Conservation (phyloP, 257 asterid genomes). For the Echium plantagineum region DNA sequence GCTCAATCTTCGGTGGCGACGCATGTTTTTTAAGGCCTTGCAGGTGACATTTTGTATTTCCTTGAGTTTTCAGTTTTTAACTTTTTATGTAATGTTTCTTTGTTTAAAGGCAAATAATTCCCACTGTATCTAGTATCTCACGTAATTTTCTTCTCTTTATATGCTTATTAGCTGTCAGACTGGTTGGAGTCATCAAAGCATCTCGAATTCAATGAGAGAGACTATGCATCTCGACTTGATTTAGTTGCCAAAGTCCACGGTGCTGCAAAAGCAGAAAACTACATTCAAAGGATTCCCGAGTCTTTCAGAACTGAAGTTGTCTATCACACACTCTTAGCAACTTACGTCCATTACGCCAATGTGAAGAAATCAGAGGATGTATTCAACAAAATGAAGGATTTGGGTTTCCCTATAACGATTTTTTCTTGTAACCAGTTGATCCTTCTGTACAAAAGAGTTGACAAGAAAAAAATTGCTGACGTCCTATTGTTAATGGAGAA, state of each 20-base stretch:
- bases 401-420: conserved; percentile 33
- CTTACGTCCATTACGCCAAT: conserved; percentile 23
- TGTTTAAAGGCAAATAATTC: too few relatives aligned
- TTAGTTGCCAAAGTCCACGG: conserved; percentile 64
- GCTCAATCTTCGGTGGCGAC: conserved; percentile 39
- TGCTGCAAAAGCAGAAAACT: conserved; percentile 41
- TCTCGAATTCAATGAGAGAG: conserved; percentile 32
- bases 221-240: conserved; percentile 50
- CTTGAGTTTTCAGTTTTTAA: too few relatives aligned
- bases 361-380: conserved; percentile 44
- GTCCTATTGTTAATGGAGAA: conserved; percentile 62
- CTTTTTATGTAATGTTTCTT: too few relatives aligned
- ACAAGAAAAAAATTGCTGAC: conserved; percentile 53
- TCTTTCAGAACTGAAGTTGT: conserved; percentile 45
- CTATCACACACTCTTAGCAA: conserved; percentile 60
- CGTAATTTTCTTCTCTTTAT: conserved; percentile 5
- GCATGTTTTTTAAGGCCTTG: conserved; percentile 48
- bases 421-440: conserved; percentile 60
- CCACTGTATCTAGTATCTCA: neutral
- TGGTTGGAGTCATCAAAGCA: conserved; percentile 44
- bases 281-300: conserved; percentile 39
- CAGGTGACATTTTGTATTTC: conserved; percentile 29
- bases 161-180: conserved; percentile 52
- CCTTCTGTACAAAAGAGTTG: conserved; percentile 45
- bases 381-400: conserved; percentile 56